Base-by-base conservation (phyloP, 768 basidiomycete species). In the Cystofilobasidium macerans region DNA sequence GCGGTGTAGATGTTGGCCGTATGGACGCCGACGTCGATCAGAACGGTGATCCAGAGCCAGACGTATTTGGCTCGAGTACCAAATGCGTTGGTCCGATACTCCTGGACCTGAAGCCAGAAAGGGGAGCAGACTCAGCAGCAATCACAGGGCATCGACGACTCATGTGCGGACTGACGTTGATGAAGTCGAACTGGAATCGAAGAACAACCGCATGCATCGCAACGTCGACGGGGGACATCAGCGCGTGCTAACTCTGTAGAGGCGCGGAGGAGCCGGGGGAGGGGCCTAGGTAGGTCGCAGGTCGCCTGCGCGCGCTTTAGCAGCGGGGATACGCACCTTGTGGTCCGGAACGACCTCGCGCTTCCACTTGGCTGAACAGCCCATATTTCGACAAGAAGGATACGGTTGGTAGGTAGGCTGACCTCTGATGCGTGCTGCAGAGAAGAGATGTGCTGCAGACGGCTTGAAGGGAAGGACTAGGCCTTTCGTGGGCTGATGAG, bases 1-100 rank as follows among this genome's bases (percentile, higher is more conserved):
- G 90, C 92, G 42, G 94, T 91, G 79, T 93, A 99, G 76, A 97
- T 91, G 83, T 99, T 95, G 77, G 89, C 88, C 69, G 93, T 80
- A 78, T 97, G 95, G 77, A 99, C 94, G 63, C 92, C 84, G 79
- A 98, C 87, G 36, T 89, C 90, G 77, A 95, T 97, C 80, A 95
- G 83, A 64, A 97, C 85, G 73, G 92, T 81, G 77, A 93, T 79
- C 78, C 95, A 98, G 64, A 94, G 78, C 85, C 88, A 92, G 64
- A 93, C 78, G 78, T 98, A 99, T 76, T 89, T 95, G 26, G 40
- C 28, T 14, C 36, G 87, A 81, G 91, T 91, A 66, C 83, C 78
- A 76, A 86, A 88, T 67, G 87, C 83, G 77, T 87, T 87, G 78
- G 91, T 86, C 65, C 84, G 86, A 78, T 92, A 99, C 73, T 98